These are phyloP conservation scores for Colletotrichum noveboracense DNA, from an alignment of 2,329 filamentous ascomycete genomes.

Conservation along the genomic window DNA sequence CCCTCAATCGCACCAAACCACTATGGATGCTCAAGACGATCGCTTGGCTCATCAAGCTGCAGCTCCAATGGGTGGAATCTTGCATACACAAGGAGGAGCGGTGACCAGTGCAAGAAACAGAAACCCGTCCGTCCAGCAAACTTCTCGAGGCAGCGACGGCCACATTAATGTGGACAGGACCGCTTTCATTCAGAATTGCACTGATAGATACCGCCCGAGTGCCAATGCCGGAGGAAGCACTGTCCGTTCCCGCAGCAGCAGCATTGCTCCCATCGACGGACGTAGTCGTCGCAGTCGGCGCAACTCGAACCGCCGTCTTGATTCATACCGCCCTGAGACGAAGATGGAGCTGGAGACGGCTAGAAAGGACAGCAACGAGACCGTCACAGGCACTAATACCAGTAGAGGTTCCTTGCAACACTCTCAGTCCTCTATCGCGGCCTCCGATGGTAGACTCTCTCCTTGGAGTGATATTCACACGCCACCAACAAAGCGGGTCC, in stretches of 20 bases:
- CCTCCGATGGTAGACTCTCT: constrained; percentile 26
- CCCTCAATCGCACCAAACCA: background rate
- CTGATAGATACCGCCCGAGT: background rate
- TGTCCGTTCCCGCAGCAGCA: background rate
- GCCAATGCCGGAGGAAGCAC: background rate
- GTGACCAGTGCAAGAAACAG: background rate
- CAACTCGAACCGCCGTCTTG: background rate
- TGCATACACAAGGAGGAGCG: background rate
- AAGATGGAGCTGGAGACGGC: background rate
- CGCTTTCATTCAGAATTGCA: background rate
- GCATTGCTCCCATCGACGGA: background rate
- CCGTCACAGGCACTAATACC: background rate
- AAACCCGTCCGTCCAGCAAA: background rate
- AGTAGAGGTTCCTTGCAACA: background rate
- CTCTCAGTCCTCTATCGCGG: background rate
- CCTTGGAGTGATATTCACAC: constrained; percentile 29
- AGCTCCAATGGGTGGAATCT: background rate
- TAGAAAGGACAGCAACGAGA: background rate
- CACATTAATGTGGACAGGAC: constrained; percentile 3
- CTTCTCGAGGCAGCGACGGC: background rate
- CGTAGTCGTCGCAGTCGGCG: background rate
- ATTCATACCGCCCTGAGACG: background rate
- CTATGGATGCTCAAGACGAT: background rate
- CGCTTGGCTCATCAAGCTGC: background rate
- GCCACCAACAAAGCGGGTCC: background rate